A percentile compares a stretch with the other conserved stretches of the same genome.
These are phyloP conservation scores for Termitomyces sp. DNA, from an alignment of 768 basidiomycete species.

Conservation along the genomic window DNA sequence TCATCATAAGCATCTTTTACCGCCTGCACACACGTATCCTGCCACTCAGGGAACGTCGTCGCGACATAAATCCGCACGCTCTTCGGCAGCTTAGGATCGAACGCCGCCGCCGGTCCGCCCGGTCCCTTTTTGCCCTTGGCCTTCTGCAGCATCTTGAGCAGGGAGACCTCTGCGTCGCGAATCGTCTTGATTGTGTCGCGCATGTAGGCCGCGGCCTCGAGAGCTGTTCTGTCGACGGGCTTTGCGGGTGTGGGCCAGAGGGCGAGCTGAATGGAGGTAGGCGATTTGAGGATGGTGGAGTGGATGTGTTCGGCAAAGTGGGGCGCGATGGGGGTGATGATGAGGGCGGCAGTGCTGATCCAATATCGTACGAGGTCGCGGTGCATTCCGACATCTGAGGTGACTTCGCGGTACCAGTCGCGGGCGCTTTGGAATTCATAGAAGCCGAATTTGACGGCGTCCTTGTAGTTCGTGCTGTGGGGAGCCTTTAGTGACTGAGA, in stretches of 20 bases:
- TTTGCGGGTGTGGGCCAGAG: slow-evolving; percentile 73
- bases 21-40: slow-evolving; percentile 74
- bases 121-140: slow-evolving; percentile 57
- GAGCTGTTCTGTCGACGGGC: slow-evolving; percentile 56
- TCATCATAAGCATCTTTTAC: slow-evolving; percentile 65
- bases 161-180: slow-evolving; percentile 76
- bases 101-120: slow-evolving; percentile 42
- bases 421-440: slow-evolving; percentile 91
- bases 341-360: slow-evolving; percentile 76
- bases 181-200: slow-evolving; percentile 85
- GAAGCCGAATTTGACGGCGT: slow-evolving; percentile 91
- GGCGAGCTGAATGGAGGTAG: slow-evolving; percentile 76
- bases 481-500: not conserved
- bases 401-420: slow-evolving; percentile 96
- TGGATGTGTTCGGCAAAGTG: slow-evolving; percentile 95
- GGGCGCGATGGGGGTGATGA: slow-evolving; percentile 85
- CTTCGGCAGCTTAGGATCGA: slow-evolving; percentile 84
- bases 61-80: slow-evolving; percentile 89
- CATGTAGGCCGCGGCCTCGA: slow-evolving; percentile 83
- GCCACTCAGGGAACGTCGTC: slow-evolving; percentile 90
- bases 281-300: slow-evolving; percentile 66
- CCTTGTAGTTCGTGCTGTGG: slow-evolving; percentile 87
- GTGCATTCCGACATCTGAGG: slow-evolving; percentile 88
- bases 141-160: slow-evolving; percentile 80
- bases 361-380: slow-evolving; percentile 79